Conservation (phyloP, 2,329 filamentous ascomycete genomes). For the Fusarium tjaetaba region DNA sequence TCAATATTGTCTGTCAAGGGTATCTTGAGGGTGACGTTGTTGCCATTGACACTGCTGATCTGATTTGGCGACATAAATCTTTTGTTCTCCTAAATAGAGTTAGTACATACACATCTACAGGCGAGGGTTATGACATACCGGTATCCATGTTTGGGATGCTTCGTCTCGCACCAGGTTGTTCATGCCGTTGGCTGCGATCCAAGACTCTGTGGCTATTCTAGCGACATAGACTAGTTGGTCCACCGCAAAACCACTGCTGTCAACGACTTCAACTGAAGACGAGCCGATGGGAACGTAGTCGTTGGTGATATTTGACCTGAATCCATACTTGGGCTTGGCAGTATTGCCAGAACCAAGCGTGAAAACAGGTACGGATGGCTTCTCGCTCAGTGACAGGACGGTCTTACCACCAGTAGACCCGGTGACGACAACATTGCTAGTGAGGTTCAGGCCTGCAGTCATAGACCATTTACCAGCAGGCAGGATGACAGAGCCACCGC, state of each 20-base stretch:
- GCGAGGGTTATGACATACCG: not conserved
- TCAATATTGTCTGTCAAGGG: slow-evolving; percentile 36
- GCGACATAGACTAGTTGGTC: slow-evolving; percentile 29
- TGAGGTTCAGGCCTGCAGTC: slow-evolving; percentile 12
- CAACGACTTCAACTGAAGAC: not conserved
- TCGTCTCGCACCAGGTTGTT: slow-evolving; percentile 12
- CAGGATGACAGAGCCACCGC: slow-evolving; percentile 28
- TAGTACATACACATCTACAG: not conserved
- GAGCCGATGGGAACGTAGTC: slow-evolving; percentile 29
- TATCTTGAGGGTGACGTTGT: slow-evolving; percentile 19
- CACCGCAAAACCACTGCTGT: not conserved
- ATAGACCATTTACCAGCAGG: slow-evolving; percentile 19
- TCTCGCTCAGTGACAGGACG: not conserved
- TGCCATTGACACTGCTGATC: slow-evolving; percentile 21
- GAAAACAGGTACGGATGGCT: slow-evolving; percentile 12
- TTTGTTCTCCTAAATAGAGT: not conserved
- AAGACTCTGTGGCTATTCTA: slow-evolving; percentile 15
- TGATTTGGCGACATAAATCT: slow-evolving; percentile 23
- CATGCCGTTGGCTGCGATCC: slow-evolving; percentile 35
- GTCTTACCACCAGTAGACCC: not conserved
- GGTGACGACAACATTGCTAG: slow-evolving; percentile 1
- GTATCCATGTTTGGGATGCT: slow-evolving; percentile 30
- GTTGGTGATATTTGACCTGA: slow-evolving; percentile 28
- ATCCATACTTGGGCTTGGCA: not conserved
- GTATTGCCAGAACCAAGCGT: slow-evolving; percentile 13